A percentile compares a stretch with the other conserved stretches of the same genome.
Evolutionary conservation across 2,329 filamentous ascomycete species (phyloP).

Genomic region (Trichophyton mentagrophytes): DNA sequence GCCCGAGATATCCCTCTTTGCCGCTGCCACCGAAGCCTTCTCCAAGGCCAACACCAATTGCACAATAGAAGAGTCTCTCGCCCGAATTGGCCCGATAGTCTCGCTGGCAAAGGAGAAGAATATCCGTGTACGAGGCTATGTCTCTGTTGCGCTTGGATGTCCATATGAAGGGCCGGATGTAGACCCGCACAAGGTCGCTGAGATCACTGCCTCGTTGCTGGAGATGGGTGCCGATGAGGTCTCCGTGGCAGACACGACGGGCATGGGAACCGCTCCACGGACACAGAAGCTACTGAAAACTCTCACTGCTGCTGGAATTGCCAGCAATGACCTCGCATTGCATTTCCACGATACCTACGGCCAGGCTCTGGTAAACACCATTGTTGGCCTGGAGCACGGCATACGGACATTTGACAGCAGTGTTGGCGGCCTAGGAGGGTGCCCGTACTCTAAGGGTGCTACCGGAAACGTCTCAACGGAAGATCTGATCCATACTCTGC

Average conservation of each 20-base stretch:
- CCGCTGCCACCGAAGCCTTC: conserved; percentile 52
- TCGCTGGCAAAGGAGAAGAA: conserved; percentile 42
- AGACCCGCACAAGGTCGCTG: conserved; percentile 46
- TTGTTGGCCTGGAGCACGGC: conserved; percentile 50
- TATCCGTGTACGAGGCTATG: conserved; percentile 50
- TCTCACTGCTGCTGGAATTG: conserved; percentile 47
- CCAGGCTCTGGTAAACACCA: conserved; percentile 50
- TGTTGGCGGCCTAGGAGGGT: conserved; percentile 51
- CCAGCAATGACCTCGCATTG: conserved; percentile 46
- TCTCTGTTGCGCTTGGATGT: conserved; percentile 52
- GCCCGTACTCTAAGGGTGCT: conserved; percentile 52
- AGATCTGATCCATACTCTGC: conserved; percentile 48
- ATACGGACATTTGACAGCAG: conserved; percentile 52
- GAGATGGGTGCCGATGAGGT: conserved; percentile 56
- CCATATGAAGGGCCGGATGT: conserved; percentile 54
- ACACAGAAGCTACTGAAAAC: conserved; percentile 47
- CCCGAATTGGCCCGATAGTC: conserved; percentile 47
- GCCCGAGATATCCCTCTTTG: conserved; percentile 50
- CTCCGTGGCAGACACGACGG: conserved; percentile 53
- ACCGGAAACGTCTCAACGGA: conserved; percentile 55
- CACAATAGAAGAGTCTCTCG: conserved; percentile 48
- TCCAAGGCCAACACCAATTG: conserved; percentile 55
- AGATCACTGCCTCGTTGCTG: conserved; percentile 46
- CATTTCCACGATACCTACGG: conserved; percentile 58
- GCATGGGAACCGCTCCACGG: conserved; percentile 52